Percentiles rank a stretch among this genome's conserved stretches.
phyloP scores from a whole-genome alignment of 2,329 filamentous ascomycete species.

The Thielaviopsis ethacetica region DNA sequence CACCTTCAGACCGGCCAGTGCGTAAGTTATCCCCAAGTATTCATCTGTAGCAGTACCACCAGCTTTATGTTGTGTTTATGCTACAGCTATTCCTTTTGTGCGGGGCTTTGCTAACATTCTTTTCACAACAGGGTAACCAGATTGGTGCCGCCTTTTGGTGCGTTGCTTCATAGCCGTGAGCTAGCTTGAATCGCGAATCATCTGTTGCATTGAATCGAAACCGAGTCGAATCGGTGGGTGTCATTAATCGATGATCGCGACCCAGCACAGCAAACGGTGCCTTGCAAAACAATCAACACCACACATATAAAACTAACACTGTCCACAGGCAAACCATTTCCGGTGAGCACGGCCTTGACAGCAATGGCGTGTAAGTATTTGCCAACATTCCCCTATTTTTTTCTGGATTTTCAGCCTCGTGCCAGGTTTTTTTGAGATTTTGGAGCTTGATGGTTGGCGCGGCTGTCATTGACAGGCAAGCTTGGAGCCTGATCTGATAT shows the following conservation, averaged over 20 bases:
- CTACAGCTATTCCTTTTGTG: conserved; percentile 2
- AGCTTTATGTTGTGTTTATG: background rate
- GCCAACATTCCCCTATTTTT: conserved; percentile 4
- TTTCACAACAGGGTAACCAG: conserved; percentile 76
- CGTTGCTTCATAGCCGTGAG: conserved; percentile 19
- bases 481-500: background rate
- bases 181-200: background rate
- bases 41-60: background rate
- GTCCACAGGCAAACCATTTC: conserved; percentile 57
- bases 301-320: background rate
- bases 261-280: background rate
- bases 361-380: conserved; percentile 72
- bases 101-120: conserved; percentile 22
- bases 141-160: conserved; percentile 99
- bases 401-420: background rate
- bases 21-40: conserved; percentile 38
- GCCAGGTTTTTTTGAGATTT: background rate
- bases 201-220: background rate
- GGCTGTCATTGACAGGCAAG: background rate
- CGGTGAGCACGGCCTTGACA: conserved; percentile 91
- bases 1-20: conserved; percentile 99
- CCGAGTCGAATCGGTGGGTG: conserved; percentile 9
- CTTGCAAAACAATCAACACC: background rate
- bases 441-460: background rate
- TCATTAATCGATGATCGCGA: background rate